Base-by-base conservation (phyloP, 2,329 filamentous ascomycete genomes). In the Talaromyces atroroseus region DNA sequence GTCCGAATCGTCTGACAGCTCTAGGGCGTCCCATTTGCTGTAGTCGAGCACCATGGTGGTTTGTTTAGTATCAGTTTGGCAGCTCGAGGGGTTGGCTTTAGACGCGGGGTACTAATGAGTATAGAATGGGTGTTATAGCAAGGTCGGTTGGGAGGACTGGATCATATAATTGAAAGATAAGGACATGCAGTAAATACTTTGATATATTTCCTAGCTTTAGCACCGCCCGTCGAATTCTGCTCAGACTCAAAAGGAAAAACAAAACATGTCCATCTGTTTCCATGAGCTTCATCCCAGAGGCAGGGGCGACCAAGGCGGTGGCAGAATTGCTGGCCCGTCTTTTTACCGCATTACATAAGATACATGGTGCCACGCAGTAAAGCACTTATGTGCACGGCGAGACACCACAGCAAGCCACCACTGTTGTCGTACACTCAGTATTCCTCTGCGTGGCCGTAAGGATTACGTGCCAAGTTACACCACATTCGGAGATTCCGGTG, bases 1-100 rank as follows among this genome's bases (percentile, higher is more conserved):
- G 68, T 99, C 94, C 52, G 91, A 96, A 76, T 99, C 94, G 75
- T 99, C 94, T 68, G 90, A 96, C 70, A 99, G 86, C 84, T 99
- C 94, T 69, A 99, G 83, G 58, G 88, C 87, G 71, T 97, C 80
- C 80, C 80, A 82, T 70, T 82, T 82, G 68, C 79, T 81, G 67
- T 82, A 88, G 66, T 88, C 82, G 60, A 88, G 78, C n/a, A 79
- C 77, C 78, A 80, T 80, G 18, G 63, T 68, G 46, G 42, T 3
- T 48, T 47, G 42, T n/a, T 45, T 21, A 8, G 20, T 16, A 14
- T 20, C 18, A 48, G 29, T 26, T 54, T 29, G n/a, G 21, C 16
- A 46, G 40, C 10, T 46, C 20, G 52, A 54, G 52, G 52, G 52
- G 52, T n/a, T 40, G 4, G 20, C 18, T 20, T 42, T 23, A 42